Base-by-base conservation (phyloP, 345 rosid genomes). In the Psidium guajava region DNA sequence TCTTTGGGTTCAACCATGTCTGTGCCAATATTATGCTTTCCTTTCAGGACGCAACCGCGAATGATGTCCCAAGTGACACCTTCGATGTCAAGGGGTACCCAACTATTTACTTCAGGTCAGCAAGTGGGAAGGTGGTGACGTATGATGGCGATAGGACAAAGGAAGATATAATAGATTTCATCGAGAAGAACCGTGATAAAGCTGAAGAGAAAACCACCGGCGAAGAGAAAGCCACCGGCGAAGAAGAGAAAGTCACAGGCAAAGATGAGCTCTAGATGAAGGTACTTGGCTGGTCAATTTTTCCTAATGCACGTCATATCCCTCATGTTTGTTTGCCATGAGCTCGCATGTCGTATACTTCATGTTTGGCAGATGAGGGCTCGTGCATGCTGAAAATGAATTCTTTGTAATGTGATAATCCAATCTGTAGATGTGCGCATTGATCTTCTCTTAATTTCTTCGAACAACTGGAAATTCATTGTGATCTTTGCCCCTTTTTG, bases 51-150 rank as follows among this genome's bases (percentile, higher is more conserved):
- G 95, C 97, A 73, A 95, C 99, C 8, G 93, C 97, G 82, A 97
- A 97, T 88, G 99, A 97, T 84, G 82, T 92, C 86, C 93, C 94
- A 20, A 86, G 14, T n/a, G 97, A 90, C 81, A 83, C 91, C 24
- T 97, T 94, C 53, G 94, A 96, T 12, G 98, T 97, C 73, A 88
- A 91, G 89, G 99, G 99, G 56, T 97, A 90, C 91, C 99, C 99
- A 3, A 95, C 98, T 1, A 2, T 97, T 61, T 95, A 89, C 95
- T 95, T 97, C 85, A 93, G 91, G 87, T 91, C 99, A 21, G 90
- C 95, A 2, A 89, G 90, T 69, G 99, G 99, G 87, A 93, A 91
- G 24, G 3, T 90, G 85, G 89, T 91, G 81, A 84, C 36, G 24
- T 97, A 97, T 64, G 96, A 96, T 0, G 99, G 98, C 24, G 90